These are phyloP conservation scores for Ramalina intermedia DNA, from an alignment of 495 filamentous ascomycete genomes.

Conservation along the genomic window DNA sequence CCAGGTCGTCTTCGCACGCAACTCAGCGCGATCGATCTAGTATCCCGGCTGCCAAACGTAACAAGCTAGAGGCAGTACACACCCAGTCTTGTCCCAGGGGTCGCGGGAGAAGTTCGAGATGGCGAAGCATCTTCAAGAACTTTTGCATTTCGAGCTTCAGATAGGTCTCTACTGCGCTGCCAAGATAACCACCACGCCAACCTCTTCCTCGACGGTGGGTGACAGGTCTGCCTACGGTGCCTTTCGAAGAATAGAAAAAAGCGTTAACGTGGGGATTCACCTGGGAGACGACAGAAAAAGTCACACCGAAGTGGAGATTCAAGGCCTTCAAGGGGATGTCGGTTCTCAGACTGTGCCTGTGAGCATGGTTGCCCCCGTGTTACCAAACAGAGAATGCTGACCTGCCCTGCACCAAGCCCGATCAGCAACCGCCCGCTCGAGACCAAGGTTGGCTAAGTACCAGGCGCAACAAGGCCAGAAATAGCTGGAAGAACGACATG, in stretches of 20 bases:
- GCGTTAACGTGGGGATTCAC: slow-evolving; percentile 96
- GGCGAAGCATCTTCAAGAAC: slow-evolving; percentile 87
- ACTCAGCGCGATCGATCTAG: no score
- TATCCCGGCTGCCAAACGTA: no score
- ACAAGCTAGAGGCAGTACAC: no score
- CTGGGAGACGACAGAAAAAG: slow-evolving; percentile 89
- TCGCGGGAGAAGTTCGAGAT: slow-evolving; percentile 80
- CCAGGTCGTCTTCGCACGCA: no score
- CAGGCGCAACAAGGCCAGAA: background rate
- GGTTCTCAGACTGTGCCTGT: slow-evolving; percentile 47
- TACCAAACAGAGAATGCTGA: no score
- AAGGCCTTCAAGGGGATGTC: slow-evolving; percentile 90
- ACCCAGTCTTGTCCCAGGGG: slow-evolving; percentile 88
- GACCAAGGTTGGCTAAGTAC: background rate
- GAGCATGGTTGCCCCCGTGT: no score
- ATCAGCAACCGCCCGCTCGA: background rate
- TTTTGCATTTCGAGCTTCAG: slow-evolving; percentile 82
- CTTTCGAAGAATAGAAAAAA: slow-evolving; percentile 93
- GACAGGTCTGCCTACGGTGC: slow-evolving; percentile 80
- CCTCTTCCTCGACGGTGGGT: slow-evolving; percentile 87
- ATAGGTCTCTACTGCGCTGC: slow-evolving; percentile 83
- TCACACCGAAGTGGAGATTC: slow-evolving; percentile 94
- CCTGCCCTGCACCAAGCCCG: background rate
- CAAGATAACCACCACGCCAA: slow-evolving; percentile 90
- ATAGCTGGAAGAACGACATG: background rate